Evolutionary conservation across 2,329 filamentous ascomycete genomes (phyloP), one percentile per base, ranked within the genome.

Genomic region (Colletotrichum cuscutae): DNA sequence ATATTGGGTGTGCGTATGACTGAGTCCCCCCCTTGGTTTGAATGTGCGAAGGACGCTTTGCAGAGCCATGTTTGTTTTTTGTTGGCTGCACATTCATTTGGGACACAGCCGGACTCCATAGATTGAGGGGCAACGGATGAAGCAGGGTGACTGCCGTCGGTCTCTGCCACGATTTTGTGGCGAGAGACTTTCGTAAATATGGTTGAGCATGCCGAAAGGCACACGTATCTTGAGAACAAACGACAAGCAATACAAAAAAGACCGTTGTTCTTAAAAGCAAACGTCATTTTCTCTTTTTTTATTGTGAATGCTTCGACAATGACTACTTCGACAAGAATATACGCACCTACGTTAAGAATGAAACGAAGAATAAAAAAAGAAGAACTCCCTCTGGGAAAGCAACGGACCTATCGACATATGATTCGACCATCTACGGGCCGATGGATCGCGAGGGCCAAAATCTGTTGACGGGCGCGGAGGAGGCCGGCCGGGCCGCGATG

Each of bases 131-230:
- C 83, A 86, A 87, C 81, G 87, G 89, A 88, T 86, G 86, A 90
- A 92, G 87, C 80, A 86, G 88, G 89, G 86, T 89, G 89, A 84
- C 86, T 87, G 87, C 84, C 86, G 88, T 89, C 86, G 76, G 80
- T 80, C 54, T 58, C 81, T 82, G 79, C 79, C 80, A 80, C 82
- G 11, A 13, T 77, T 77, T 81, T 80, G 81, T 80, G 78, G 81
- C 81, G 81, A 80, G 59, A 59, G 37, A 19, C 37, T 56, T 71
- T 22, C 56, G 70, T 56, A 81, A 77, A 77, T 73, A 68, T 67
- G 65, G 19, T 58, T 49, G 35, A 66, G 64, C 28, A 24, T 42
- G 56, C 24, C 42, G 30, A 49, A n/a, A 37, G 9, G 15, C 32
- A 65, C 26, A 65, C 22, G 35, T 42, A 56, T 64, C 46, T 67